Base-by-base conservation (phyloP, 192 early-diverging fungal genomes). In the Phlyctochytrium bullatum region DNA sequence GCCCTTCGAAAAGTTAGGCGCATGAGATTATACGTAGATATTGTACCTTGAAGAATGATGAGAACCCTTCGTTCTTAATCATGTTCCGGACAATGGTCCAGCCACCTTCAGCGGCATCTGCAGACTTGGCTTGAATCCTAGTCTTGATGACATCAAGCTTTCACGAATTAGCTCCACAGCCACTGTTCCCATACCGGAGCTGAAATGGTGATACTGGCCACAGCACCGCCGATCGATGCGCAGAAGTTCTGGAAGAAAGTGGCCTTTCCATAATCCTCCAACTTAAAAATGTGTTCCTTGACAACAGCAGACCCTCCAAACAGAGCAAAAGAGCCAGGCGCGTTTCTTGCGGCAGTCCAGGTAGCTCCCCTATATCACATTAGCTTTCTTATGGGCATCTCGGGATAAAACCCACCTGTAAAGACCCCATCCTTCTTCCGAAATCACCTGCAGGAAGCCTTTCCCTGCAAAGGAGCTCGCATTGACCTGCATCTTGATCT, bases 161-260 rank as follows among this genome's bases (percentile, higher is more conserved):
- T 2, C 24, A 0, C 23, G 30, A 30, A 68, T n/a, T 1, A 1
- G 25, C 4, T n/a, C 16, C 4, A 34, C 32, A 35, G 29, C 60
- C 60, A 61, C 12, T 34, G 73, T 85, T 86, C 68, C 95, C 82
- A 33, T 65, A 83, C 81, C 27, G 97, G 97, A 27, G 94, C 93
- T 34, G 97, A 92, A 34, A 97, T 89, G 4, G 92, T 90, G 71
- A 98, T 90, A 51, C 91, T 93, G 23, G 97, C 94, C 47, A 96
- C 83, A 23, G 97, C 93, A 50, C 97, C 97, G 64, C 91, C 93
- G 71, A 98, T 97, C 29, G 95, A 97, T 6, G 94, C 86, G 67
- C 87, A 89, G 80, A 96, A 97, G 90, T 96, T 97, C 72, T 98
- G 97, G 76, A 94, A 86, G 77, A 97, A 97, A n/a, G 97, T 93